A percentile compares a stretch with the other conserved stretches of the same genome.
Conservation (phyloP, 2,329 filamentous ascomycete species). For the Microdochium paspali region DNA sequence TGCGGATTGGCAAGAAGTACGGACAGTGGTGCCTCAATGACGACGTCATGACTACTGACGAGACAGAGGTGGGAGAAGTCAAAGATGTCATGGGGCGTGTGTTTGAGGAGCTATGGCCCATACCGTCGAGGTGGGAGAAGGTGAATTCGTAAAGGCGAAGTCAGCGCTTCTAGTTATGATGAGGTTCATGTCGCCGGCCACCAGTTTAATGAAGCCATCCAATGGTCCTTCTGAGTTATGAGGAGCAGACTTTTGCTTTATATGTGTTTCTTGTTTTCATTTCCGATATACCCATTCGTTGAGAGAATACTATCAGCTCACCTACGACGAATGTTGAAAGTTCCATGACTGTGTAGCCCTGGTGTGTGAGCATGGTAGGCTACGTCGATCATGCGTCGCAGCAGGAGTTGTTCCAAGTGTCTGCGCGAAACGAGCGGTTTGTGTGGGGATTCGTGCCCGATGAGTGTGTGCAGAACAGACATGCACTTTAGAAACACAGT, state of each 20-base stretch:
- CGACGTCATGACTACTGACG: conserved; percentile 27
- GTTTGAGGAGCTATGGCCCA: conserved; percentile 22
- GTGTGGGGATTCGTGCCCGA: neutral
- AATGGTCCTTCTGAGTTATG: too few relatives aligned
- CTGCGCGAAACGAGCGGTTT: neutral
- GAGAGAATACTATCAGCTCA: too few relatives aligned
- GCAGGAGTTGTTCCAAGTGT: neutral
- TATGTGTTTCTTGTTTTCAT: too few relatives aligned
- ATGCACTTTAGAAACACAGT: neutral
- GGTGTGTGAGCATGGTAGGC: neutral
- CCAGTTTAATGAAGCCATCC: too few relatives aligned
- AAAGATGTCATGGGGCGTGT: conserved; percentile 22
- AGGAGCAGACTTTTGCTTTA: too few relatives aligned
- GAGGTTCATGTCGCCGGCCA: too few relatives aligned
- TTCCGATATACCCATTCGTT: too few relatives aligned
- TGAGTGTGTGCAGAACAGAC: neutral
- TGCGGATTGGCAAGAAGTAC: conserved; percentile 20
- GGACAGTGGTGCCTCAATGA: conserved; percentile 32
- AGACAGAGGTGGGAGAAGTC: conserved; percentile 20
- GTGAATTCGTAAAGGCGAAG: conserved; percentile 1
- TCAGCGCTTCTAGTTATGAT: too few relatives aligned
- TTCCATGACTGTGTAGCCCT: too few relatives aligned
- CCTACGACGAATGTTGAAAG: too few relatives aligned
- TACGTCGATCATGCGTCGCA: neutral
- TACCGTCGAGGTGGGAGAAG: conserved; percentile 12